Evolutionary conservation across 2,329 filamentous ascomycete genomes (phyloP).

Genomic region (Trichoderma citrinoviride): DNA sequence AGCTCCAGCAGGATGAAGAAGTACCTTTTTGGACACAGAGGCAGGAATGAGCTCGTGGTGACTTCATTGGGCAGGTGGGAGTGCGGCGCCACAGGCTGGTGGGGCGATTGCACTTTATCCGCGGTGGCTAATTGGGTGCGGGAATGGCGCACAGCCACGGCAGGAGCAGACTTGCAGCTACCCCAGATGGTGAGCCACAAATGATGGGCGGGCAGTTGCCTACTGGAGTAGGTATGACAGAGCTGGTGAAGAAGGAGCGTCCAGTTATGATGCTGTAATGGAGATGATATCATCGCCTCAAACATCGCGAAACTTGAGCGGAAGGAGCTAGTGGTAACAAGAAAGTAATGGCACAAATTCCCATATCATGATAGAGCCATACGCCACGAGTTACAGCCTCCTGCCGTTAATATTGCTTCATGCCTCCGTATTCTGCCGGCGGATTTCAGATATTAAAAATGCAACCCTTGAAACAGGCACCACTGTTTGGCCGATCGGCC

Average conservation of each 20-base stretch:
- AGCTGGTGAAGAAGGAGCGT: no score
- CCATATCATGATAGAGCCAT: no score
- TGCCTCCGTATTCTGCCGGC: conserved; percentile 11
- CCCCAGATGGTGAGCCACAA: not conserved
- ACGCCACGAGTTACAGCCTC: no score
- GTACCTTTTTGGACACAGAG: conserved; percentile 11
- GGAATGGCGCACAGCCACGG: not conserved
- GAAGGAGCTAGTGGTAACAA: no score
- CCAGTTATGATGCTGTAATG: no score
- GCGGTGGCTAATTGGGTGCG: not conserved
- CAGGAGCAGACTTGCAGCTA: not conserved
- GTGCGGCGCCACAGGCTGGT: conserved; percentile 1
- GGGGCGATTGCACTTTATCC: not conserved
- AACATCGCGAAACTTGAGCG: no score
- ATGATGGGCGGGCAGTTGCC: not conserved
- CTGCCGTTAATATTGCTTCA: no score
- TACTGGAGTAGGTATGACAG: no score
- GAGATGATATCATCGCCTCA: no score
- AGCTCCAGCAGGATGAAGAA: not conserved
- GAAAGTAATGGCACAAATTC: no score
- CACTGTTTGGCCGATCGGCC: conserved; percentile 6
- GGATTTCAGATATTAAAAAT: not conserved
- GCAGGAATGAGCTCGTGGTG: conserved; percentile 19
- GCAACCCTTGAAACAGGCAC: conserved; percentile 18
- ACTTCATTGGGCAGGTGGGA: conserved; percentile 21